Base-by-base conservation (phyloP, 2,329 filamentous ascomycete genomes). In the Sclerotinia sclerotiorum region DNA sequence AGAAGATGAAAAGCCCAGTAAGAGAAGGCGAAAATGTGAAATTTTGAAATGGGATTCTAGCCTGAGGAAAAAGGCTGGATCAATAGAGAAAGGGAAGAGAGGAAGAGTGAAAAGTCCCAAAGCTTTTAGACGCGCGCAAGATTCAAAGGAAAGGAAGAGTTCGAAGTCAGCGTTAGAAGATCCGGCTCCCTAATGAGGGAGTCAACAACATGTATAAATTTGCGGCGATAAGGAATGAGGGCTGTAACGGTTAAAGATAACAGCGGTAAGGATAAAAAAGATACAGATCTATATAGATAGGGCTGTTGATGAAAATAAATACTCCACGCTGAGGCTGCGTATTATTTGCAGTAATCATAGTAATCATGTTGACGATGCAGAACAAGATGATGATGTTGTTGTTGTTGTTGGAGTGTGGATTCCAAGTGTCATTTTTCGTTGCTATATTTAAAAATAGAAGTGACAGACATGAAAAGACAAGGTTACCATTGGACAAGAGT, bases 391-490 rank as follows among this genome's bases (percentile, higher is more conserved):
- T 32, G 42, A 49, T 27, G 24, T 39, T 66, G 44, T 61, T 58
- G 65, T 35, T 35, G 35, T 10, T 35, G 44, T 67, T 58, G 65
- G 54, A 32, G 42, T 42, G 64, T 66, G 52, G 64, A 66, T 66
- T n/a, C 51, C 19, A 19, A 57, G 46, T n/a, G 58, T 17, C 8
- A 35, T 29, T 49, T 62, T 52, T 52, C n/a, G 49, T 49, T 48
- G 21, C 64, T 49, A 57, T 32, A 39, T 46, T 58, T 57, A 65
- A 49, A 63, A 65, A 65, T 58, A 58, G 63, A 65, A 58, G 24
- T 35, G 62, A 54, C 35, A 32, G 48, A 55, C 27, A 42, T 29
- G 48, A 4, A 29, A 42, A 35, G 44, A 35, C 44, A 35, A 24
- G 58, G 58, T 24, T 49, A 10, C 15, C 3, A 35, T 61, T 61